Base-by-base conservation (phyloP, 2,329 filamentous ascomycete species). In the Ceratocystis albifundus region DNA sequence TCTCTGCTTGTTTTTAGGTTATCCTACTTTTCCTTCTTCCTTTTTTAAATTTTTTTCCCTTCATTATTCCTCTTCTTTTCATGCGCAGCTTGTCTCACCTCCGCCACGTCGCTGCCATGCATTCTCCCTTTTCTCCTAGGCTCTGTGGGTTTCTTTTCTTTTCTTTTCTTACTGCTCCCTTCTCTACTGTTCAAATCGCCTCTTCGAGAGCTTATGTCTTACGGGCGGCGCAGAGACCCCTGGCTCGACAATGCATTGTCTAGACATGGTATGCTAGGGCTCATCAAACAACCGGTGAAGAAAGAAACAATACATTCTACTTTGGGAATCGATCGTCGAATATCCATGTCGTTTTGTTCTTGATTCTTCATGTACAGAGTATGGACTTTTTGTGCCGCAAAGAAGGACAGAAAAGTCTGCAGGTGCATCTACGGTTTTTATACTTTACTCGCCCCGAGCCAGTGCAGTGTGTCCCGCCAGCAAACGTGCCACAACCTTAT, bases 221-320 rank as follows among this genome's bases (percentile, higher is more conserved):
- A n/a, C 53, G 53, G 53, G 53, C 36, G 12, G 36, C 25, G 53
- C 53, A 57, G 53, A 28, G n/a, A 30, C 28, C 53, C 53, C 22
- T 32, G 53, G 28, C 53, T 57, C 53, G 22, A 57, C 53, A 57
- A 57, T 30, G 53, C 53, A 57, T 57, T 57, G 53, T 57, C 22
- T n/a, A n/a, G 15, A n/a, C 25, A 57, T 25, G 53, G 53, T 30
- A n/a, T 57, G 17, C 53, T 57, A 57, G 22, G 53, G 28, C 17
- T 57, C 20, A 25, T n/a, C 22, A 8, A 30, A 57, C 12, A 30
- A 57, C 53, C 53, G 53, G 53, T 57, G 53, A 57, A 57, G 53
- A 57, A 57, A 41, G 36, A 41, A 50, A 50, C 48, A 20, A 50
- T 7, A 20, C 48, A n/a, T 7, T 57, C 53, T 17, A 4, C 17